Evolutionary conservation across 352 stramenopile genomes (phyloP).

Genomic region (Globisporangium yorkense): DNA sequence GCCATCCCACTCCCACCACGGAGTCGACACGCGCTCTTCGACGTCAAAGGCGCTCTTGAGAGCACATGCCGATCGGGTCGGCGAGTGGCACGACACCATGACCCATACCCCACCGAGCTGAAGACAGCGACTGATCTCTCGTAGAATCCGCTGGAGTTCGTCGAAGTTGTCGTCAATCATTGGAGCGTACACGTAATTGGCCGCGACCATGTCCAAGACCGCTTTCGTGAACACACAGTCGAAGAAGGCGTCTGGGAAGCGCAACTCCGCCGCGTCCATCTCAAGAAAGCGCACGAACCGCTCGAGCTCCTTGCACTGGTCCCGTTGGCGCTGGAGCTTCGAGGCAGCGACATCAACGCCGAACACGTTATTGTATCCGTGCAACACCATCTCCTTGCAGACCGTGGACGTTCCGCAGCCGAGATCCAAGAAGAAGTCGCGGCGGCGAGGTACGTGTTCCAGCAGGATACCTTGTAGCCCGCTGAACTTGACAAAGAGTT

Average conservation of each 20-base stretch:
- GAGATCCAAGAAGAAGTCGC: slow-evolving; percentile 17
- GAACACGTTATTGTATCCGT: slow-evolving; percentile 19
- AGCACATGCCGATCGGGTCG: background rate
- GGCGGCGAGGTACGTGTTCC: slow-evolving; percentile 4
- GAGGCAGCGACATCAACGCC: slow-evolving; percentile 16
- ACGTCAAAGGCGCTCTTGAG: background rate
- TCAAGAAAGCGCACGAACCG: slow-evolving; percentile 15
- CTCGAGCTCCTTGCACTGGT: slow-evolving; percentile 8
- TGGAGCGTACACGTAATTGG: slow-evolving; percentile 3
- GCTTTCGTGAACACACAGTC: slow-evolving; percentile 26
- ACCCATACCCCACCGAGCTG: slow-evolving; percentile 22
- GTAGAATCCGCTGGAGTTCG: slow-evolving; percentile 14
- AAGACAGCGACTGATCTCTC: slow-evolving; percentile 21
- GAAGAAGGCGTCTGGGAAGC: slow-evolving; percentile 19
- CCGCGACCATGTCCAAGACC: slow-evolving; percentile 21
- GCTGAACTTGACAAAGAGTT: slow-evolving; percentile 12
- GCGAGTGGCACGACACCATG: slow-evolving; percentile 12
- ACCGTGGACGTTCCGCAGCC: slow-evolving; percentile 26
- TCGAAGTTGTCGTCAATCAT: background rate
- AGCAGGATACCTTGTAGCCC: slow-evolving; percentile 5
- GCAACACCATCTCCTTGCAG: slow-evolving; percentile 21
- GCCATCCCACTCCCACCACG: slow-evolving; percentile 23
- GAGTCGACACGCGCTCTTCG: slow-evolving; percentile 1
- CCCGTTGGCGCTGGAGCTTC: slow-evolving; percentile 15
- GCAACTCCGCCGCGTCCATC: slow-evolving; percentile 14